phyloP scores from a whole-genome alignment of 2,329 filamentous ascomycete genomes.

The Ceratocystis cacaofunesta region DNA sequence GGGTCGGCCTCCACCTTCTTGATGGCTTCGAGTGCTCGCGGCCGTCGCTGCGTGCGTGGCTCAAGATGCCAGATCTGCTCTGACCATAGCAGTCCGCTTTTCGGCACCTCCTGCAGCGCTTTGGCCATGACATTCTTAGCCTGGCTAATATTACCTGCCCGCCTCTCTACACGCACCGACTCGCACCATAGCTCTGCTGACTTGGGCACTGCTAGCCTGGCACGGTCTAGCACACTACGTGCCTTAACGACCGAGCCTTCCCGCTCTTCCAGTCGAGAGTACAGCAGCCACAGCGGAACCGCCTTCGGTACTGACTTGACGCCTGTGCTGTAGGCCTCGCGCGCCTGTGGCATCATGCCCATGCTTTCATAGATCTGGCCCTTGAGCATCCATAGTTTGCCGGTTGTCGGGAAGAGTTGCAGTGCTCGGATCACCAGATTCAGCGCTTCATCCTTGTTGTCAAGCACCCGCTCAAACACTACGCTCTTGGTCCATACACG shows the following conservation, averaged over 20 bases:
- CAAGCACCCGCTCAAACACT: conserved; percentile 76
- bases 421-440: conserved; percentile 78
- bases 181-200: conserved; percentile 78
- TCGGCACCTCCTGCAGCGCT: conserved; percentile 80
- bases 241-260: conserved; percentile 77
- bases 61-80: conserved; percentile 96
- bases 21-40: conserved; percentile 81
- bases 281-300: conserved; percentile 78
- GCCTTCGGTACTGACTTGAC: conserved; percentile 76
- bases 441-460: conserved; percentile 64
- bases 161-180: conserved; percentile 81
- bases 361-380: conserved; percentile 89
- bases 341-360: conserved; percentile 64
- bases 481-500: conserved; percentile 96
- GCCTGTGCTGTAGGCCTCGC: conserved; percentile 78
- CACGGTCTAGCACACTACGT: conserved; percentile 82
- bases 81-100: conserved; percentile 74
- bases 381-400: conserved; percentile 97
- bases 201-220: conserved; percentile 74
- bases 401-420: conserved; percentile 66
- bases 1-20: conserved; percentile 93
- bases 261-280: conserved; percentile 74
- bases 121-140: conserved; percentile 88
- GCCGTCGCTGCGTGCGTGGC: conserved; percentile 78
- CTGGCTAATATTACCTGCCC: conserved; percentile 67